phyloP scores from a whole-genome alignment of 192 early-diverging fungal species.

The Coemansia sp. region DNA sequence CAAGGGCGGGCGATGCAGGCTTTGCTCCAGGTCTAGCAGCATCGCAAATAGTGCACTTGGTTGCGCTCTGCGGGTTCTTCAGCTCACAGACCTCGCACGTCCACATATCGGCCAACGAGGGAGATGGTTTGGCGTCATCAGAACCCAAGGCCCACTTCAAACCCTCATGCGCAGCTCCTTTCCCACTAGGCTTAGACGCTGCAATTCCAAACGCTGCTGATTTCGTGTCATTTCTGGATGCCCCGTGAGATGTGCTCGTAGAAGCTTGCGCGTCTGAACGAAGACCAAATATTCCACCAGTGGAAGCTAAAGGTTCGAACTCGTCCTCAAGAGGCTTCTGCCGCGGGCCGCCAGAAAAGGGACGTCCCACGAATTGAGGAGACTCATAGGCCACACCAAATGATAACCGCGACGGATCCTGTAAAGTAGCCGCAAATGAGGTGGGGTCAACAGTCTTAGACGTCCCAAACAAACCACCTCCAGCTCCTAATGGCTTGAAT shows the following conservation, averaged over 20 bases:
- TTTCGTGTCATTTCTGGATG: background rate
- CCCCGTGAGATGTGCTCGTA: background rate
- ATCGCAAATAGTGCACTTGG: slow-evolving; percentile 33
- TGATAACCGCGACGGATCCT: background rate
- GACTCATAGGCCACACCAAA: background rate
- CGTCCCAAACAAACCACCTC: background rate
- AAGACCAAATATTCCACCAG: background rate
- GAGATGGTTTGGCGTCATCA: background rate
- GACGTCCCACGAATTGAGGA: background rate
- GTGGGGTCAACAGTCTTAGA: background rate
- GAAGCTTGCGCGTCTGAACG: background rate
- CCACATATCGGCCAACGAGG: slow-evolving; percentile 16
- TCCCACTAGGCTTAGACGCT: slow-evolving; percentile 16
- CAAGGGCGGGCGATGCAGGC: no score
- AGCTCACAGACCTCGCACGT: slow-evolving; percentile 37
- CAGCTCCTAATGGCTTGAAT: background rate
- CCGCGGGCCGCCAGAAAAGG: background rate
- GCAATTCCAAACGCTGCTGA: background rate
- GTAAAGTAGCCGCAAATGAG: background rate
- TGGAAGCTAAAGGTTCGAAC: background rate
- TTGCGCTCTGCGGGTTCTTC: slow-evolving; percentile 10
- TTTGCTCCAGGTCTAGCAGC: slow-evolving; percentile 10
- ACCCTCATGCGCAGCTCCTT: slow-evolving; percentile 14
- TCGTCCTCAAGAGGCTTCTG: background rate
- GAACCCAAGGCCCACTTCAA: background rate